Evolutionary conservation across 202 grass and related monocot species (phyloP).

Genomic region (Bolboschoenoplectus hybrid): DNA sequence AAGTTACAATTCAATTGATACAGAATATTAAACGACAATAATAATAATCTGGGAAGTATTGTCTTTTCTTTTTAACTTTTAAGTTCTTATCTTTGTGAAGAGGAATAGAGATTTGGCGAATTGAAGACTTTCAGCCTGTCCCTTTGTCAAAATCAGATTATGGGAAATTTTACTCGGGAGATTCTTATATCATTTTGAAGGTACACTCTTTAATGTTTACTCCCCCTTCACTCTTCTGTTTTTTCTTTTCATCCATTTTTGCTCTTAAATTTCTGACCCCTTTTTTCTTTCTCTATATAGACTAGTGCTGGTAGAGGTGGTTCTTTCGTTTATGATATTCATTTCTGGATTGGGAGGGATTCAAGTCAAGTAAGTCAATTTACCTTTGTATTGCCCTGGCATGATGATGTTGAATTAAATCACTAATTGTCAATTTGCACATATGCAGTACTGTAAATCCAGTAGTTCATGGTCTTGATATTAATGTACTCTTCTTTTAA

Average conservation of each 20-base stretch:
- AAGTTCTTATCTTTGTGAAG: slow-evolving; percentile 28
- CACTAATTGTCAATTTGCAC: background rate
- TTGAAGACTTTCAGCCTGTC: slow-evolving; percentile 85
- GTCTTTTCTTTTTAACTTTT: slow-evolving; percentile 13
- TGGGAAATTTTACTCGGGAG: slow-evolving; percentile 89
- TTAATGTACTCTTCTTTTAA: background rate
- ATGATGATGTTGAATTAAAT: background rate
- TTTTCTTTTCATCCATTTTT: background rate
- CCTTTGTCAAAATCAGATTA: slow-evolving; percentile 68
- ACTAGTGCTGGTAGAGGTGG: slow-evolving; percentile 68
- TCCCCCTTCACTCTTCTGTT: slow-evolving; percentile 1
- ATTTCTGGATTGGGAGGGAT: slow-evolving; percentile 96
- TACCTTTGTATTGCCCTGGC: background rate
- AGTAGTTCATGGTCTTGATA: background rate
- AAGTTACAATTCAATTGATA: slow-evolving; percentile 8
- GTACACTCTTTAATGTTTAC: slow-evolving; percentile 40
- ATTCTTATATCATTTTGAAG: slow-evolving; percentile 92
- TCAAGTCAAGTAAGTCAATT: slow-evolving; percentile 72
- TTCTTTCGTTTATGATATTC: slow-evolving; percentile 74
- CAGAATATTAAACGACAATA: background rate
- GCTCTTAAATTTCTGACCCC: slow-evolving; percentile 8
- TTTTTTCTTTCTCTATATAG: slow-evolving; percentile 39
- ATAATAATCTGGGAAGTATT: slow-evolving; percentile 2
- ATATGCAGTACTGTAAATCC: background rate
- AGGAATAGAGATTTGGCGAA: slow-evolving; percentile 88